phyloP scores from a whole-genome alignment of 768 basidiomycete species.

The Suillus subluteus region DNA sequence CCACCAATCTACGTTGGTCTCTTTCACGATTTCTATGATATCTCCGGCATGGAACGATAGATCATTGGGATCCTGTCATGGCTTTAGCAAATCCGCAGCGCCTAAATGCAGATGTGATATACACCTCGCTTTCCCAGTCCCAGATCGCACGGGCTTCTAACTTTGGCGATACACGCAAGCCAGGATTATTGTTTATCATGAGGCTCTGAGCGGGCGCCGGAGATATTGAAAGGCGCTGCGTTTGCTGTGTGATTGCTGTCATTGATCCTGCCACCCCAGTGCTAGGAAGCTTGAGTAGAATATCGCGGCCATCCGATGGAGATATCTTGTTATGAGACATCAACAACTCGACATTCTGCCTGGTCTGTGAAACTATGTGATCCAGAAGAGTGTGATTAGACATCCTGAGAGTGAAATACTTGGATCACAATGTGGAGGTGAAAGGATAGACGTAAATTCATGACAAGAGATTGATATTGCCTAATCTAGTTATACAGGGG shows the following conservation, averaged over 20 bases:
- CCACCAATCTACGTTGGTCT: conserved; percentile 93
- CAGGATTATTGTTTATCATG: background rate
- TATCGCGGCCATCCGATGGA: conserved; percentile 40
- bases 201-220: conserved; percentile 14
- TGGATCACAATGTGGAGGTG: background rate
- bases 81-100: conserved; percentile 14
- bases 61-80: conserved; percentile 70
- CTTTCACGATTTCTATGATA: conserved; percentile 76
- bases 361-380: conserved; percentile 50
- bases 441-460: background rate
- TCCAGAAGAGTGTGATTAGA: conserved; percentile 27
- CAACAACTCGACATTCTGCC: conserved; percentile 51
- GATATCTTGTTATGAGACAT: conserved; percentile 45
- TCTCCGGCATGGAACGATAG: conserved; percentile 77
- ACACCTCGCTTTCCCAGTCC: conserved; percentile 35
- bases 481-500: background rate
- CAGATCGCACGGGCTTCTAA: conserved; percentile 34
- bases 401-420: conserved; percentile 21
- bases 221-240: conserved; percentile 30
- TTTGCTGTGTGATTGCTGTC: conserved; percentile 24
- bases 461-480: background rate
- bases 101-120: conserved; percentile 5
- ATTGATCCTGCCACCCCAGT: conserved; percentile 22
- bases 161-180: conserved; percentile 13
- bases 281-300: conserved; percentile 42